These are phyloP conservation scores for Mycena galericulata DNA, from an alignment of 768 basidiomycete species.

Conservation along the genomic window DNA sequence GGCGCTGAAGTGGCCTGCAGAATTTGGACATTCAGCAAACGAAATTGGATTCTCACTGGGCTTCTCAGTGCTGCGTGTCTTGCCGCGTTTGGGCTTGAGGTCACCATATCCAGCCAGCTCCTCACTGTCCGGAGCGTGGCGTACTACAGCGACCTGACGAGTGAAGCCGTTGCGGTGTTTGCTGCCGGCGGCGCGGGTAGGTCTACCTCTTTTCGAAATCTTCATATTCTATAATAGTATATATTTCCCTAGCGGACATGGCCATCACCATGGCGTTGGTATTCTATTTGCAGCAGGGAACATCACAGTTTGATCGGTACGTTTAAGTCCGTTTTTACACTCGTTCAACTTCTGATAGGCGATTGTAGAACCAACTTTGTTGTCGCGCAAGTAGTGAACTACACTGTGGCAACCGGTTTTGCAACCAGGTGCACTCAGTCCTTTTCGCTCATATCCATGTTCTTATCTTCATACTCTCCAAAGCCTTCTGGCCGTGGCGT, in stretches of 20 bases:
- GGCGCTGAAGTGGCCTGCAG: background rate
- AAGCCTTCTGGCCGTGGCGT: constrained; percentile 24
- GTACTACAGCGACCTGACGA: background rate
- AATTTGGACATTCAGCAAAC: constrained; percentile 35
- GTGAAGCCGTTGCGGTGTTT: background rate
- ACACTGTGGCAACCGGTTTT: background rate
- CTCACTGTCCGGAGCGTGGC: background rate
- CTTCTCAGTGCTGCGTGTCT: background rate
- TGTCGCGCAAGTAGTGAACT: background rate
- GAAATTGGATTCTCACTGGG: background rate
- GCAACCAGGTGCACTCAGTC: background rate
- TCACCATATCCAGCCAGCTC: background rate
- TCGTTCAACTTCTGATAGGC: too few species aligned
- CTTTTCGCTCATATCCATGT: background rate
- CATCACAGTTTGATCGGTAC: background rate
- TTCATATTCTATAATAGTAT: background rate
- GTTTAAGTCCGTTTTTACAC: background rate
- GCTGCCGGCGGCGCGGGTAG: background rate
- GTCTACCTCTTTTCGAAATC: background rate
- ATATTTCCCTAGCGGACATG: background rate
- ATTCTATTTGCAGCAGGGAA: background rate
- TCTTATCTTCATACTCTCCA: background rate
- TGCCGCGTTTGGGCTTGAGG: background rate
- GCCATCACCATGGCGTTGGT: background rate
- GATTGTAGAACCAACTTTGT: background rate